A percentile compares a stretch with the other conserved stretches of the same genome.
Conservation (phyloP, 805 yeast genomes). For the Candida palmyrensis region DNA sequence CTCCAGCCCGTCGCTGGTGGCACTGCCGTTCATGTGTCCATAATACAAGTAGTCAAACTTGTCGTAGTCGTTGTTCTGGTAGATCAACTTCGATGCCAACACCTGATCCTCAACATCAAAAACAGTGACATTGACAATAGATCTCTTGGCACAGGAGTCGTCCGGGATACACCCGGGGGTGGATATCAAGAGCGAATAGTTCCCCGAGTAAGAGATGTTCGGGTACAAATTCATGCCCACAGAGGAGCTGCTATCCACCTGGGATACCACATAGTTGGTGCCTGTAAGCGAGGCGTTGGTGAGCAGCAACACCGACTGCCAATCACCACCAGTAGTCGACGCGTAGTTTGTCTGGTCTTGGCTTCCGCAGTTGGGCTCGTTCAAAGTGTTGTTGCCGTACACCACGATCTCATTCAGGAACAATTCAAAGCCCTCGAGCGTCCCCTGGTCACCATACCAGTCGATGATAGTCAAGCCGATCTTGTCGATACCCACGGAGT, state of each 20-base stretch:
- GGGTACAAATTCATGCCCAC: slow-evolving; percentile 55
- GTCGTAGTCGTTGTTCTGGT: slow-evolving; percentile 73
- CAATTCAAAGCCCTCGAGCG: slow-evolving; percentile 67
- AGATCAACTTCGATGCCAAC: slow-evolving; percentile 44
- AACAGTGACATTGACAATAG: slow-evolving; percentile 73
- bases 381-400: slow-evolving; percentile 71
- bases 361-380: slow-evolving; percentile 56
- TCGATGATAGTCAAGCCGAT: slow-evolving; percentile 59
- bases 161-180: slow-evolving; percentile 86
- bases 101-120: slow-evolving; percentile 42
- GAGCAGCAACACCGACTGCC: slow-evolving; percentile 20
- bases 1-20: slow-evolving; percentile 14
- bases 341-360: slow-evolving; percentile 21
- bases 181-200: slow-evolving; percentile 63
- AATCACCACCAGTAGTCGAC: slow-evolving; percentile 21
- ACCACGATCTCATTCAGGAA: slow-evolving; percentile 56
- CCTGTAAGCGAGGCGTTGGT: slow-evolving; percentile 24
- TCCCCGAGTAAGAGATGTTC: slow-evolving; percentile 66
- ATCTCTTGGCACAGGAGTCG: slow-evolving; percentile 63
- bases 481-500: slow-evolving; percentile 54
- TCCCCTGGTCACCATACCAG: slow-evolving; percentile 67
- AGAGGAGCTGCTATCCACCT: slow-evolving; percentile 18
- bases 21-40: slow-evolving; percentile 59
- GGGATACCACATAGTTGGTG: slow-evolving; percentile 29
- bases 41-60: slow-evolving; percentile 76